These are phyloP conservation scores for Metarhizium guizhouense DNA, from an alignment of 2,329 filamentous ascomycete genomes.

Conservation along the genomic window DNA sequence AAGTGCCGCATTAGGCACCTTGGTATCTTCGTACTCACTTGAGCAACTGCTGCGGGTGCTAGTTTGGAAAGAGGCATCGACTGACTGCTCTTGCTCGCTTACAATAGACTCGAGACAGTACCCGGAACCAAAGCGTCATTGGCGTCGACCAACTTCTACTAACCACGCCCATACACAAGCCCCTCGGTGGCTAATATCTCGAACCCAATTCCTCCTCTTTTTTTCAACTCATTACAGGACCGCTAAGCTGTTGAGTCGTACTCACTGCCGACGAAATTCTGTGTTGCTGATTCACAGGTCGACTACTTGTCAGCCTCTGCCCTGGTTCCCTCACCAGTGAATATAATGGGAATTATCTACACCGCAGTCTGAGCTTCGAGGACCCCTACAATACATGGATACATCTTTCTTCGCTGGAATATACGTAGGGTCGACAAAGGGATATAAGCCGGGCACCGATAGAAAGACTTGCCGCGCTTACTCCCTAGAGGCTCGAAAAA, in stretches of 20 bases:
- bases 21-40: neutral
- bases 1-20: too few relatives aligned
- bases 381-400: neutral
- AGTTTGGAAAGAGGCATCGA: neutral
- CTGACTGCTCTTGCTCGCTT: neutral
- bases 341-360: neutral
- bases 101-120: neutral
- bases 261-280: neutral
- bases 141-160: neutral
- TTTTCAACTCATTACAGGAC: neutral
- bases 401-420: neutral
- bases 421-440: neutral
- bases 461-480: neutral
- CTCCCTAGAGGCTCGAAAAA: neutral
- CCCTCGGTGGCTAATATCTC: neutral
- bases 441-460: neutral
- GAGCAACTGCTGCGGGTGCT: too few relatives aligned
- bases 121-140: neutral
- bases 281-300: neutral
- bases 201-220: neutral
- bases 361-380: neutral
- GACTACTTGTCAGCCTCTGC: neutral
- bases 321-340: neutral
- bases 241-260: neutral
- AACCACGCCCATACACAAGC: neutral